Percentiles rank a stretch among this genome's conserved stretches.
Evolutionary conservation across 257 asterid genomes (phyloP).

Genomic region (Voacanga thouarsii): DNA sequence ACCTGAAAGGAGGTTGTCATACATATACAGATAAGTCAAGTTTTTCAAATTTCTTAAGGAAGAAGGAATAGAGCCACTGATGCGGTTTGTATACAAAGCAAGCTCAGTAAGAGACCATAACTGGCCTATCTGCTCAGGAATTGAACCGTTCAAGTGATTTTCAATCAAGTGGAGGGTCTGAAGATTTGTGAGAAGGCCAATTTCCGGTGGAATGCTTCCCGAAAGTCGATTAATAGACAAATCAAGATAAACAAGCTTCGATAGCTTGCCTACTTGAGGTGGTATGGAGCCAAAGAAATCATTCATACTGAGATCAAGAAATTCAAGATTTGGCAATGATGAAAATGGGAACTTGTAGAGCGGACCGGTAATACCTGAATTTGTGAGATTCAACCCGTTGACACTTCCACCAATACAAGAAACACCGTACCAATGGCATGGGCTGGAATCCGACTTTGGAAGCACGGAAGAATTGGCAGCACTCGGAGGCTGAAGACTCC

Average conservation of each 20-base stretch:
- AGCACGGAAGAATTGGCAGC: conserved; percentile 3
- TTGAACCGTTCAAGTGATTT: conserved; percentile 18
- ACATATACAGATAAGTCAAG: neutral
- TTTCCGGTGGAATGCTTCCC: conserved; percentile 18
- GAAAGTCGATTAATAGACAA: neutral
- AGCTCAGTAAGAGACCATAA: conserved; percentile 2
- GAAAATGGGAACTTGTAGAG: conserved; percentile 23
- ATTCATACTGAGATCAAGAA: conserved; percentile 18
- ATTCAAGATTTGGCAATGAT: conserved; percentile 17
- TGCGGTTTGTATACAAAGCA: neutral
- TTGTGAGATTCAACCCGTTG: conserved; percentile 18
- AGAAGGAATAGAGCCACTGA: conserved; percentile 13
- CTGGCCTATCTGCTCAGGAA: conserved; percentile 13
- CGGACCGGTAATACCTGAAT: conserved; percentile 5
- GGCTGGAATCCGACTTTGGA: neutral
- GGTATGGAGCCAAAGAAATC: conserved; percentile 20
- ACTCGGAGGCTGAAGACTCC: conserved; percentile 12
- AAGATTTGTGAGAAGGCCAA: conserved; percentile 13
- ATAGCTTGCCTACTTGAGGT: conserved; percentile 12
- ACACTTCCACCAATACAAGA: conserved; percentile 7
- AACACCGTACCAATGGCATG: conserved; percentile 26
- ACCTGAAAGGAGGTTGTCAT: neutral
- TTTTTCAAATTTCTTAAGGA: conserved; percentile 5
- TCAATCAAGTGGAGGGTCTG: neutral
- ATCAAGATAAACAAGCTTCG: conserved; percentile 13